Conservation (phyloP, 345 rosid genomes). For the Carallia brachiata region DNA sequence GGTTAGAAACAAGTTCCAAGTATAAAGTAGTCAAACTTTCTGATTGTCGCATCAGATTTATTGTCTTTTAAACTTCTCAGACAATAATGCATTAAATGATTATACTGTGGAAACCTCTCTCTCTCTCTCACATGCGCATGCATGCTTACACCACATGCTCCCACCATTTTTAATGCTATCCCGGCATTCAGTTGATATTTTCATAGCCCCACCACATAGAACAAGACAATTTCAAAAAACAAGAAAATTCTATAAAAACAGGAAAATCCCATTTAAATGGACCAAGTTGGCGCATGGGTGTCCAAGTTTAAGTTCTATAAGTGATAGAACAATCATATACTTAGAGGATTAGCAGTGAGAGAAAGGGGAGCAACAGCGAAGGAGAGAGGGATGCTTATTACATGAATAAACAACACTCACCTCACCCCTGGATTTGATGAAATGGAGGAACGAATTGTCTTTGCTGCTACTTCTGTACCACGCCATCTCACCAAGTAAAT, state of each 20-base stretch:
- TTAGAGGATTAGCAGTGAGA: too few relatives aligned
- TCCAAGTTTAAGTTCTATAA: background rate
- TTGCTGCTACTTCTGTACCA: conserved; percentile 65
- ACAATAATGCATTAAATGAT: background rate
- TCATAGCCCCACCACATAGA: background rate
- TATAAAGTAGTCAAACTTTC: conserved; percentile 6
- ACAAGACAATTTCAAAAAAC: background rate
- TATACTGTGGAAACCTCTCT: too few relatives aligned
- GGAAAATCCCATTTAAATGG: background rate
- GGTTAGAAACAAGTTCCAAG: conserved; percentile 4
- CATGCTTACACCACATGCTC: too few relatives aligned
- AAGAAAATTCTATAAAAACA: background rate
- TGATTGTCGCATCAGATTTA: background rate
- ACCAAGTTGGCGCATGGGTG: background rate
- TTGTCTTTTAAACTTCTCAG: too few relatives aligned
- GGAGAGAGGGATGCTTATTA: background rate
- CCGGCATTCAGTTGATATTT: background rate
- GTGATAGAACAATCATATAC: background rate
- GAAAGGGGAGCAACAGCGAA: too few relatives aligned
- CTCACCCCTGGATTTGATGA: conserved; percentile 59
- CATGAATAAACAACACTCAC: conserved; percentile 31
- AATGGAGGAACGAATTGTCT: conserved; percentile 62
- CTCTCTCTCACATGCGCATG: too few relatives aligned
- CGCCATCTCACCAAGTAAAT: conserved; percentile 64
- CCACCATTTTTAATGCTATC: background rate